Evolutionary conservation across 306 rosid species (phyloP).

Genomic region (Rosa multiflora): DNA sequence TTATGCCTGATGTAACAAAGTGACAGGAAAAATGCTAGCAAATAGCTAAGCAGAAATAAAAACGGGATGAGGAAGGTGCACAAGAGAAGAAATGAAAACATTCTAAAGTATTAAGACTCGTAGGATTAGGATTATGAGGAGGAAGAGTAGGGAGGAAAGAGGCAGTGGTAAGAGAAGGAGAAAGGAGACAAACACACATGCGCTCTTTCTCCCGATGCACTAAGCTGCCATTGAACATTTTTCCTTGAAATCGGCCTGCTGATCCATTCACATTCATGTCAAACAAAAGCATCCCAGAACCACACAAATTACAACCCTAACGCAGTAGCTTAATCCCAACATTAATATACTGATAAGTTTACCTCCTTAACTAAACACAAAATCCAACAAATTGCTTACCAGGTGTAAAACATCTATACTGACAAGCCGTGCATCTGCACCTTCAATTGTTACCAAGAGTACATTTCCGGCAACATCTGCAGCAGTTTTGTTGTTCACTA

Average conservation of each 20-base stretch:
- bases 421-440: conserved; percentile 94
- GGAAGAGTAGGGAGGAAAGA: conserved; percentile 87
- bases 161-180: conserved; percentile 96
- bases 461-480: conserved; percentile 99
- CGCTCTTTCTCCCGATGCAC: conserved; percentile 99
- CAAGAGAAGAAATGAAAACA: conserved; percentile 52
- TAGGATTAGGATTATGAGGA: conserved; percentile 61
- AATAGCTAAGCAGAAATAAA: conserved; percentile 46
- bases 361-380: conserved; percentile 39
- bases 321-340: conserved; percentile 47
- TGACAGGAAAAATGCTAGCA: conserved; percentile 32
- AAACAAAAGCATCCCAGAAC: conserved; percentile 65
- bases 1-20: conserved; percentile 21
- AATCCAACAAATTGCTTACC: conserved; percentile 62
- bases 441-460: conserved; percentile 93
- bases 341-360: conserved; percentile 44
- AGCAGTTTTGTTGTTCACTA: conserved; percentile 96
- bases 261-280: conserved; percentile 96
- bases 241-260: conserved; percentile 99
- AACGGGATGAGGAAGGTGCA: conserved; percentile 50
- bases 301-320: conserved; percentile 75
- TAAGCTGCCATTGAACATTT: conserved; percentile 99
- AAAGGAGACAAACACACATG: conserved; percentile 99
- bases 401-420: conserved; percentile 97
- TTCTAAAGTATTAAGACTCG: conserved; percentile 67